Evolutionary conservation across 2,329 filamentous ascomycete species (phyloP).

Genomic region (Sporothrix variecibatus): DNA sequence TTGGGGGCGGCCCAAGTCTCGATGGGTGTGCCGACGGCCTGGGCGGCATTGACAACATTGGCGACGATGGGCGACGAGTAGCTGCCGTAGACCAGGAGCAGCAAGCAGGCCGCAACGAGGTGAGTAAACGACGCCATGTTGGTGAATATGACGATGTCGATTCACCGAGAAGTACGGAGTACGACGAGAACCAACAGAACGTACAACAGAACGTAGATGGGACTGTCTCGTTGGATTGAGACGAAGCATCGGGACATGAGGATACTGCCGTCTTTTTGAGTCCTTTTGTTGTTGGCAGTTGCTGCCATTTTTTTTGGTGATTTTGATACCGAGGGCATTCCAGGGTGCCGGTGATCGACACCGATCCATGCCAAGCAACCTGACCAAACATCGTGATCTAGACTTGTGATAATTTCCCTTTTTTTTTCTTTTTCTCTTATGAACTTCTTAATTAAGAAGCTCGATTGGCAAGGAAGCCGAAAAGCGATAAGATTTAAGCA

Average conservation of each 20-base stretch:
- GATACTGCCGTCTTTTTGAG: not conserved
- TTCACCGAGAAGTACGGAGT: too few species aligned
- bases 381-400: not conserved
- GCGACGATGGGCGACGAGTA: not conserved
- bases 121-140: conserved; percentile 7
- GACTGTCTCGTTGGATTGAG: not conserved
- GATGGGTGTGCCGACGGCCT: not conserved
- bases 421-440: not conserved
- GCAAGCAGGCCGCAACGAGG: not conserved
- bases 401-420: not conserved
- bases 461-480: too few species aligned
- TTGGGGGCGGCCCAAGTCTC: not conserved
- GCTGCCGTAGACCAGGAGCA: not conserved
- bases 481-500: not conserved
- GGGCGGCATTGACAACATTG: not conserved
- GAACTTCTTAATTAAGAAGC: not conserved
- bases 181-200: not conserved
- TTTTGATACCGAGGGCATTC: not conserved
- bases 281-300: not conserved
- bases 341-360: not conserved
- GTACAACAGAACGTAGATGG: not conserved
- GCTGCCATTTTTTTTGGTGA: too few species aligned
- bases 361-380: not conserved
- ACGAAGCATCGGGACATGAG: not conserved
- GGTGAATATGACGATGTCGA: not conserved